phyloP scores from a whole-genome alignment of 208 protist species.

The Lotmaria passim region DNA sequence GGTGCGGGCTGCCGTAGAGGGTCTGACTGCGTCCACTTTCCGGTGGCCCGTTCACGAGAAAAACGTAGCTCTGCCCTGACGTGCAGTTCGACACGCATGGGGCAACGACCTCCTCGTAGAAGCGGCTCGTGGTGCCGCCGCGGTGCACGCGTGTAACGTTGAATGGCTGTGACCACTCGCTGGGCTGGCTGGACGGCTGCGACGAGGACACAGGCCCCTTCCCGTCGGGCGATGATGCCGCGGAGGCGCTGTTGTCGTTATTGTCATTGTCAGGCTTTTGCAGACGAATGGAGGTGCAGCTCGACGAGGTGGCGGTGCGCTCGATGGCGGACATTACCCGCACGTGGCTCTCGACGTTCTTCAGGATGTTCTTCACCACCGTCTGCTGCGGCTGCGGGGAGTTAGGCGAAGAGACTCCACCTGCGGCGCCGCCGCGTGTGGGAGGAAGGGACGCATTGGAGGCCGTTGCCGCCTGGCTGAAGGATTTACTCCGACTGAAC shows the following conservation, averaged over 20 bases:
- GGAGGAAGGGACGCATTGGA: conserved; percentile 16
- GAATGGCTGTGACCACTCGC: conserved; percentile 63
- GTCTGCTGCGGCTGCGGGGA: conserved; percentile 13
- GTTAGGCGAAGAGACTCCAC: not conserved
- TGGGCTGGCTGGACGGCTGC: conserved; percentile 16
- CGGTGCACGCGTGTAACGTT: conserved; percentile 83
- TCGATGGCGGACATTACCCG: conserved; percentile 81
- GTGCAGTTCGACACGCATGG: conserved; percentile 82
- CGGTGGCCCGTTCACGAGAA: conserved; percentile 73
- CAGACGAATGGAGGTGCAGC: conserved; percentile 72
- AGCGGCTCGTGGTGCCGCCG: conserved; percentile 57
- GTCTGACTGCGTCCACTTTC: conserved; percentile 89
- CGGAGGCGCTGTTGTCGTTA: not conserved
- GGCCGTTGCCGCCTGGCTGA: conserved; percentile 27
- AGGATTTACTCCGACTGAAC: conserved; percentile 43
- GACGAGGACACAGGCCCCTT: conserved; percentile 14
- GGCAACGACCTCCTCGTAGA: conserved; percentile 83
- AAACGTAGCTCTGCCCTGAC: conserved; percentile 85
- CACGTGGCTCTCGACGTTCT: conserved; percentile 83
- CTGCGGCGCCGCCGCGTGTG: conserved; percentile 4
- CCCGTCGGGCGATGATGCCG: not conserved
- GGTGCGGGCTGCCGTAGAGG: conserved; percentile 85
- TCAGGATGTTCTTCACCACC: conserved; percentile 75
- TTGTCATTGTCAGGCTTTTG: conserved; percentile 32
- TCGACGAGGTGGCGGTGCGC: conserved; percentile 73